phyloP scores from a whole-genome alignment of 768 basidiomycete genomes.

The Sporobolomyces phaffii region DNA sequence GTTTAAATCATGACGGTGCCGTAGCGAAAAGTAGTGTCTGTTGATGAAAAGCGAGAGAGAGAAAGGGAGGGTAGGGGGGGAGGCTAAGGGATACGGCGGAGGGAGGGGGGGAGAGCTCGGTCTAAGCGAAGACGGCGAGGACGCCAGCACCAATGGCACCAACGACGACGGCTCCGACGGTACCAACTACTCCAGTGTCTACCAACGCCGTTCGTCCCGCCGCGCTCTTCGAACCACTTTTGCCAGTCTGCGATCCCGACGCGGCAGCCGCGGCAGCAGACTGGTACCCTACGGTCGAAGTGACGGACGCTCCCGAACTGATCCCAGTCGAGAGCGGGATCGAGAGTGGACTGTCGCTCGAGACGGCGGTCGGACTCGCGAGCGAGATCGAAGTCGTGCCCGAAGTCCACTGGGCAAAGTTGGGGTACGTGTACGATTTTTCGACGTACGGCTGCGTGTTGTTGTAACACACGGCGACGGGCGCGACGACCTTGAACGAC shows the following conservation, averaged over 20 bases:
- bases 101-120: not conserved
- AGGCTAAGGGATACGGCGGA: not conserved
- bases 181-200: not conserved
- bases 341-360: slow-evolving; percentile 9
- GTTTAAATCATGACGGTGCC: too few species aligned
- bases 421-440: slow-evolving; percentile 29
- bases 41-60: too few species aligned
- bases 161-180: not conserved
- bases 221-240: not conserved
- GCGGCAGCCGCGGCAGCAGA: not conserved
- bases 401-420: slow-evolving; percentile 24
- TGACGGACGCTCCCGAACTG: slow-evolving; percentile 12
- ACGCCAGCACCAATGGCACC: slow-evolving; percentile 1
- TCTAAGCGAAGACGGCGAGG: slow-evolving; percentile 1
- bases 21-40: too few species aligned
- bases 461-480: slow-evolving; percentile 44
- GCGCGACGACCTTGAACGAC: slow-evolving; percentile 43
- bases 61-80: too few species aligned
- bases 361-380: slow-evolving; percentile 22
- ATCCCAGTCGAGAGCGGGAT: slow-evolving; percentile 28
- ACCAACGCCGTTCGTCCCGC: not conserved
- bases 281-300: slow-evolving; percentile 7
- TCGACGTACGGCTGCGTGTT: slow-evolving; percentile 46
- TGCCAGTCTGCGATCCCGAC: not conserved
- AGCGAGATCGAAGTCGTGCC: slow-evolving; percentile 29